phyloP scores from a whole-genome alignment of 164 flowering plant genomes.

The Protea cynaroides region DNA sequence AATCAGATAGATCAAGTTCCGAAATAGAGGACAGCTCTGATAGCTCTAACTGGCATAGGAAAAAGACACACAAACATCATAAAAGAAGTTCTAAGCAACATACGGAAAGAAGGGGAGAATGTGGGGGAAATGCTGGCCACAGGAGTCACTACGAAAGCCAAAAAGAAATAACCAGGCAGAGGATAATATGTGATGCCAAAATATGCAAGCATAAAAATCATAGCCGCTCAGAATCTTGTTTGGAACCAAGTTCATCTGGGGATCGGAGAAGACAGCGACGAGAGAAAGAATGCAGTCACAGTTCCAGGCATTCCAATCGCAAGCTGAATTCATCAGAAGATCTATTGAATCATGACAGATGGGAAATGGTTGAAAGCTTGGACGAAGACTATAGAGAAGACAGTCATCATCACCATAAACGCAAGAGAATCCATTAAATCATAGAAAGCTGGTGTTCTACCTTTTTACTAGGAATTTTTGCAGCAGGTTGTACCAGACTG shows the following conservation, averaged over 20 bases:
- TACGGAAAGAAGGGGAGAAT: constrained; percentile 18
- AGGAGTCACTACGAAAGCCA: constrained; percentile 18
- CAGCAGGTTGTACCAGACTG: constrained; percentile 1
- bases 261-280: constrained; percentile 18
- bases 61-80: constrained; percentile 34
- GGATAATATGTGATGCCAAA: constrained; percentile 25
- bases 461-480: background rate
- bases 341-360: constrained; percentile 30
- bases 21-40: constrained; percentile 30
- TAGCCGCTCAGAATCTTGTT: constrained; percentile 22
- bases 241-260: constrained; percentile 24
- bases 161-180: constrained; percentile 20
- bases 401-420: constrained; percentile 27
- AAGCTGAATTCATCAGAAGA: constrained; percentile 16
- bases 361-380: constrained; percentile 39
- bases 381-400: constrained; percentile 26
- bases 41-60: constrained; percentile 24
- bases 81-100: constrained; percentile 23
- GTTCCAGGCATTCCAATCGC: constrained; percentile 33
- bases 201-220: constrained; percentile 22
- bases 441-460: constrained; percentile 4
- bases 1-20: constrained; percentile 33
- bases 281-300: constrained; percentile 27
- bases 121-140: constrained; percentile 29
- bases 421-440: constrained; percentile 34